Percentiles rank a stretch among this genome's conserved stretches.
phyloP scores from a whole-genome alignment of 2,329 filamentous ascomycete species.

The Sporothrix schenckii region DNA sequence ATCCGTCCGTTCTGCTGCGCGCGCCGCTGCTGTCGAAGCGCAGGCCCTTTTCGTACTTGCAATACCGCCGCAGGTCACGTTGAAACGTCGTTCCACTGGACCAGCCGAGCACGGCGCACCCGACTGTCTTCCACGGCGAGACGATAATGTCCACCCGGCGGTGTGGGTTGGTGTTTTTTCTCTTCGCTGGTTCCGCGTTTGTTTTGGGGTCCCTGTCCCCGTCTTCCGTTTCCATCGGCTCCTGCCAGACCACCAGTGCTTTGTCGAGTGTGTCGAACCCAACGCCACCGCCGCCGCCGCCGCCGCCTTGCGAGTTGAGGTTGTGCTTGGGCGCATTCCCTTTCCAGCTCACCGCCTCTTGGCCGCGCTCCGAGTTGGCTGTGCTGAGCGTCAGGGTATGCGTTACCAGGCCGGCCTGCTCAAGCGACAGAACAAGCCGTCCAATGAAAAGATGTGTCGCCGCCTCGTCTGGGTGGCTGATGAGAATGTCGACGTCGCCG shows the following conservation, averaged over 20 bases:
- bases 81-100: conserved; percentile 87
- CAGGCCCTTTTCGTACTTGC: conserved; percentile 69
- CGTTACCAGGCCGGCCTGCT: conserved; percentile 71
- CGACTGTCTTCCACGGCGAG: conserved; percentile 82
- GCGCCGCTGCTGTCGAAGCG: conserved; percentile 95
- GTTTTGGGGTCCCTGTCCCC: conserved; percentile 44
- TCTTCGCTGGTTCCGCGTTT: conserved; percentile 32
- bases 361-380: conserved; percentile 71
- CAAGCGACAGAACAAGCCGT: conserved; percentile 71
- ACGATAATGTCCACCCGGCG: conserved; percentile 91
- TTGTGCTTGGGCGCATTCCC: conserved; percentile 44
- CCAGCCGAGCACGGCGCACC: conserved; percentile 89
- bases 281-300: conserved; percentile 44
- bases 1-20: conserved; percentile 65
- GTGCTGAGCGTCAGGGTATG: conserved; percentile 75
- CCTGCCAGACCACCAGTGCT: conserved; percentile 88
- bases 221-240: conserved; percentile 50
- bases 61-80: conserved; percentile 79
- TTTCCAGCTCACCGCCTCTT: conserved; percentile 61
- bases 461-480: conserved; percentile 74
- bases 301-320: conserved; percentile 20
- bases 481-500: conserved; percentile 83
- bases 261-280: conserved; percentile 92
- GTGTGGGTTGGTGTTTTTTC: conserved; percentile 70
- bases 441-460: conserved; percentile 71